Base-by-base conservation (phyloP, 2,329 filamentous ascomycete species). In the Coniochaeta prunicola region DNA sequence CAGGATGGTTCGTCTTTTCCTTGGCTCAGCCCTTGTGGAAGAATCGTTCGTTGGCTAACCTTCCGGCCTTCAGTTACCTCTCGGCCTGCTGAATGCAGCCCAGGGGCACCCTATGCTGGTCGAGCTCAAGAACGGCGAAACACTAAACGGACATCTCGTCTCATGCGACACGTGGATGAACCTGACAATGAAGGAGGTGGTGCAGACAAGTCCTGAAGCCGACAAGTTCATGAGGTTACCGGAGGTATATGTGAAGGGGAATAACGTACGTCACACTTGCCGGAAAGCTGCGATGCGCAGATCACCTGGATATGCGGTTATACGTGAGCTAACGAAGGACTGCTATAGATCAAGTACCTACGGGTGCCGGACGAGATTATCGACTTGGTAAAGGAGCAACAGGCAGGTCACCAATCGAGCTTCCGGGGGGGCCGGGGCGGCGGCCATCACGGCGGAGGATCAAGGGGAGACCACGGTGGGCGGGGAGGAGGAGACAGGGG, bases 141-240 rank as follows among this genome's bases (percentile, higher is more conserved):
- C 94, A 0, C 84, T 99, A 61, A 99, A 97, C 77, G 94, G 94
- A 63, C 92, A 97, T 71, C 81, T 99, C 60, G 89, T 97, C 73
- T 91, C 89, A 74, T 99, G 93, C 85, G 94, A 99, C 74, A 99
- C 93, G 55, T 99, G 94, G 92, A 99, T 99, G 94, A 99, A 99
- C 77, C 79, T 99, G 67, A 97, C 93, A 2, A 77, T 99, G 65
- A 96, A 94, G 75, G 94, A 97, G 74, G 96, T 99, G 24, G 91
- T 97, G 36, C 93, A 97, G 76, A 97, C 94, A 19, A 96, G 89
- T 71, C 87, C 93, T 26, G 93, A 97, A 69, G 94, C 92, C 63
- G 92, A 97, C 75, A 92, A 90, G 71, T 99, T 99, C 75, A 89
- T 91, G 74, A 84, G 91, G 70, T 78, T 99, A 74, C 88, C 92